A percentile compares a stretch with the other conserved stretches of the same genome.
Evolutionary conservation across 108 stramenopile genomes (phyloP).

Genomic region (Cyclostephanos tholiformis): DNA sequence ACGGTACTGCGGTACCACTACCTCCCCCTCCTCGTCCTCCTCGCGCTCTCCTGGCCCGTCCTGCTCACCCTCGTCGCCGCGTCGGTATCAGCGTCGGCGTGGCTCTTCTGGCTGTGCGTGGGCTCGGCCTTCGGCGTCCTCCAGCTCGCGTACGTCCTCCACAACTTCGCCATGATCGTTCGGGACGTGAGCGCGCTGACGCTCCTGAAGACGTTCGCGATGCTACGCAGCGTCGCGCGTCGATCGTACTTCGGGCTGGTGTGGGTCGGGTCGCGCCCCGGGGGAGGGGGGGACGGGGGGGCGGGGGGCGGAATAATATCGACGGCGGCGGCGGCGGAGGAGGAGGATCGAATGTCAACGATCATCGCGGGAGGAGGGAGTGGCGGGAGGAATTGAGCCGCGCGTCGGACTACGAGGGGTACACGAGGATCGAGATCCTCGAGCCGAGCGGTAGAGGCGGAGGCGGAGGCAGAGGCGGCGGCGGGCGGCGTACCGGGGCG

Average conservation of each 20-base stretch:
- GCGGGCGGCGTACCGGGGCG: too few species aligned
- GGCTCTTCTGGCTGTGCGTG: conserved; percentile 85
- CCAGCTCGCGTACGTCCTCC: conserved; percentile 73
- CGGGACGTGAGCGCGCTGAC: conserved; percentile 63
- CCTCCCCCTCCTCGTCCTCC: conserved; percentile 39
- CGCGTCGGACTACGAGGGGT: conserved; percentile 63
- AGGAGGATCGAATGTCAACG: conserved; percentile 20
- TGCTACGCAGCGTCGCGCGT: conserved; percentile 41
- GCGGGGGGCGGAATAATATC: too few species aligned
- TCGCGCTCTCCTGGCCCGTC: conserved; percentile 83
- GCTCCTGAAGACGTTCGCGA: conserved; percentile 70
- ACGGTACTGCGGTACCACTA: too few species aligned
- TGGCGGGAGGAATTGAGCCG: conserved; percentile 73
- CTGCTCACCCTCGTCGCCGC: conserved; percentile 65
- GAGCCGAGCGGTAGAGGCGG: too few species aligned
- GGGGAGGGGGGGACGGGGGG: too few species aligned
- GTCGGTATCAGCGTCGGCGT: conserved; percentile 67
- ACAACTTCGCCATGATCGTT: conserved; percentile 85
- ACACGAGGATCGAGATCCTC: conserved; percentile 62
- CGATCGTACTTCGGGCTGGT: conserved; percentile 36
- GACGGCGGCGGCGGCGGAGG: conserved; percentile 12
- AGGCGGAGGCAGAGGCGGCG: too few species aligned
- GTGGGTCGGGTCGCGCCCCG: too few species aligned
- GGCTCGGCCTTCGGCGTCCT: conserved; percentile 66
- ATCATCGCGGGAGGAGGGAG: conserved; percentile 57